Evolutionary conservation across 768 basidiomycete species (phyloP).

Genomic region (Rickenella mellea): DNA sequence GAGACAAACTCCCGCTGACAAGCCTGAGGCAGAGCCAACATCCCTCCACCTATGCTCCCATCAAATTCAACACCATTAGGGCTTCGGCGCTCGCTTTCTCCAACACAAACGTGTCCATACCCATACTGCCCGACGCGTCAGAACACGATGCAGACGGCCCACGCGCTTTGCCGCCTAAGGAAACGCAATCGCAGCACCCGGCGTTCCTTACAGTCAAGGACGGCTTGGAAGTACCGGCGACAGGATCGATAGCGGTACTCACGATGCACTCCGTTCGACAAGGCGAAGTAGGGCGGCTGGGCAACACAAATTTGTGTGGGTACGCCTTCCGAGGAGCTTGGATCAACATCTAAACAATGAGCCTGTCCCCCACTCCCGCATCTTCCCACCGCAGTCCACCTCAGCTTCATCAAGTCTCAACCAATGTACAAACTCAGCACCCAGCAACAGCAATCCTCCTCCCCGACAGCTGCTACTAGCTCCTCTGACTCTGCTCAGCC

Average conservation of each 20-base stretch:
- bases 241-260: slow-evolving; percentile 64
- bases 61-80: slow-evolving; percentile 12
- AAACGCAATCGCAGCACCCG: slow-evolving; percentile 3
- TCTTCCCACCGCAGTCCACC: not conserved
- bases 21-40: not conserved
- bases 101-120: slow-evolving; percentile 25
- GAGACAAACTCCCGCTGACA: slow-evolving; percentile 12
- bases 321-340: slow-evolving; percentile 16
- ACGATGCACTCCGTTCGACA: slow-evolving; percentile 69
- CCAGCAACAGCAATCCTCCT: not conserved
- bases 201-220: slow-evolving; percentile 6
- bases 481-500: slow-evolving; percentile 33
- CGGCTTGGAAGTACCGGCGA: no score
- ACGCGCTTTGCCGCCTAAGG: slow-evolving; percentile 9
- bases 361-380: not conserved
- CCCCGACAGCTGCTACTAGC: not conserved
- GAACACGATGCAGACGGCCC: slow-evolving; percentile 11
- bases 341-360: not conserved
- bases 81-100: slow-evolving; percentile 16
- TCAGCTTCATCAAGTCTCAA: not conserved
- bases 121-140: slow-evolving; percentile 29
- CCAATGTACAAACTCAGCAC: not conserved
- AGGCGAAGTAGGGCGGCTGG: slow-evolving; percentile 70
- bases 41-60: slow-evolving; percentile 7
- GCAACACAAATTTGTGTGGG: slow-evolving; percentile 39